phyloP scores from a whole-genome alignment of 164 flowering plant species.

The Aristolochia contorta region DNA sequence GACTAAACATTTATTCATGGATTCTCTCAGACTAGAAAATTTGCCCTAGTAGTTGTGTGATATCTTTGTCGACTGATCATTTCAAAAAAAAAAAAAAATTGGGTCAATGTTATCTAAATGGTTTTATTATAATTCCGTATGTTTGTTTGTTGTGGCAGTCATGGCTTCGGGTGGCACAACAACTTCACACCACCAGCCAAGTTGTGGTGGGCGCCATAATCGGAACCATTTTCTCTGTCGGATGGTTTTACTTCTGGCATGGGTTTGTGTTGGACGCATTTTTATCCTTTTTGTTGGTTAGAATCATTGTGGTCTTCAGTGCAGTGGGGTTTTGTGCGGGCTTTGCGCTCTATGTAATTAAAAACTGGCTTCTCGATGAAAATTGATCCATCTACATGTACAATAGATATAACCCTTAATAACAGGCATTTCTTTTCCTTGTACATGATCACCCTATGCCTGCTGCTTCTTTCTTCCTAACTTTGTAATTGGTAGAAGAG shows the following conservation, averaged over 20 bases:
- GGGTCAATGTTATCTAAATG: background rate
- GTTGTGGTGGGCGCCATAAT: constrained; percentile 64
- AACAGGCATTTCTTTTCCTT: background rate
- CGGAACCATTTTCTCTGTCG: constrained; percentile 42
- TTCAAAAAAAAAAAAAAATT: background rate
- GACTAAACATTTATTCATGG: no score
- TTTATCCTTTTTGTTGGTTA: constrained; percentile 44
- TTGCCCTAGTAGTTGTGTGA: no score
- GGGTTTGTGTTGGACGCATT: constrained; percentile 42
- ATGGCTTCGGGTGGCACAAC: constrained; percentile 80
- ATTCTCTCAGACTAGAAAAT: no score
- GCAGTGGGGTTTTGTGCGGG: constrained; percentile 31
- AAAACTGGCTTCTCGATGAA: constrained; percentile 44
- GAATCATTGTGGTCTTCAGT: constrained; percentile 28
- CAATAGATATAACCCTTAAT: background rate
- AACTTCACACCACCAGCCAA: constrained; percentile 63
- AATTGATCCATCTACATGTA: constrained; percentile 3
- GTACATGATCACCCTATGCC: background rate
- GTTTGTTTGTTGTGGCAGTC: constrained; percentile 41
- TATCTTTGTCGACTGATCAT: background rate
- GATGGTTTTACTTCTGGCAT: constrained; percentile 72
- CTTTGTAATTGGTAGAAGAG: no score
- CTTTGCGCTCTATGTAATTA: constrained; percentile 38
- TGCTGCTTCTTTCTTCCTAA: constrained; percentile 3
- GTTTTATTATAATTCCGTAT: background rate